Percentiles rank a stretch among this genome's conserved stretches.
phyloP scores from a whole-genome alignment of 1,284 basidiomycete genomes.

The Schizophyllum commune region DNA sequence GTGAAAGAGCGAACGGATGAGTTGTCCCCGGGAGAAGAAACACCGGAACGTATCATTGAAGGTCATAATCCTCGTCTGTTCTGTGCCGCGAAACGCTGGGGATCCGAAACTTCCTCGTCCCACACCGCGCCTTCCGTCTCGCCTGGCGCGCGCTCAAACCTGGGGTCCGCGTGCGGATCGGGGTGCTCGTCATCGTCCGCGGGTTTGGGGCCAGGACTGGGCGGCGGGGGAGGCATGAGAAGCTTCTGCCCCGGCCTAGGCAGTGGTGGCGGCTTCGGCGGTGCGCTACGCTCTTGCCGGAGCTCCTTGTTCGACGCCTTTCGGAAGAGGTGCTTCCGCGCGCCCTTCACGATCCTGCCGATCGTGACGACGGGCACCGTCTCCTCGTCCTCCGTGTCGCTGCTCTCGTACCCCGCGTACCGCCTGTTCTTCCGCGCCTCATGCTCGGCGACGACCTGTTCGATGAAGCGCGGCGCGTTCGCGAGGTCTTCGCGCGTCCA shows the following conservation, averaged over 20 bases:
- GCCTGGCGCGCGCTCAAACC: not conserved
- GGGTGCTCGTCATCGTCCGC: not conserved
- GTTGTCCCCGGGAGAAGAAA: not conserved
- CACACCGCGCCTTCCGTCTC: not conserved
- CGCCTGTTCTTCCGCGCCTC: not conserved
- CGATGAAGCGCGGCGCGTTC: not conserved
- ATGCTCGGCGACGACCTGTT: not conserved
- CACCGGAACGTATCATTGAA: not conserved
- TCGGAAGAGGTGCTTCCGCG: not conserved
- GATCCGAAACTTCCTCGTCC: not conserved
- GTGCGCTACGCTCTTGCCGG: not conserved
- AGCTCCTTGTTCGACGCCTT: not conserved
- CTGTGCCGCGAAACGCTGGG: not conserved
- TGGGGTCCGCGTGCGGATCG: not conserved
- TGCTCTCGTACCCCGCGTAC: not conserved
- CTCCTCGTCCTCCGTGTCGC: not conserved
- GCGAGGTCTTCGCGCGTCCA: not conserved
- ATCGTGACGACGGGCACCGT: not conserved
- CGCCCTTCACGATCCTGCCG: not conserved
- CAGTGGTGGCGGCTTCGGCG: not conserved
- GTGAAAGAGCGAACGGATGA: not conserved
- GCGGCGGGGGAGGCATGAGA: not conserved
- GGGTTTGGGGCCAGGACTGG: not conserved
- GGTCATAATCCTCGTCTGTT: not conserved
- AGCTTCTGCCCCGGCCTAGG: not conserved